Percentiles rank a stretch among this genome's conserved stretches.
Evolutionary conservation across 805 yeast species (phyloP).

Genomic region (Starmerella scarabaei): DNA sequence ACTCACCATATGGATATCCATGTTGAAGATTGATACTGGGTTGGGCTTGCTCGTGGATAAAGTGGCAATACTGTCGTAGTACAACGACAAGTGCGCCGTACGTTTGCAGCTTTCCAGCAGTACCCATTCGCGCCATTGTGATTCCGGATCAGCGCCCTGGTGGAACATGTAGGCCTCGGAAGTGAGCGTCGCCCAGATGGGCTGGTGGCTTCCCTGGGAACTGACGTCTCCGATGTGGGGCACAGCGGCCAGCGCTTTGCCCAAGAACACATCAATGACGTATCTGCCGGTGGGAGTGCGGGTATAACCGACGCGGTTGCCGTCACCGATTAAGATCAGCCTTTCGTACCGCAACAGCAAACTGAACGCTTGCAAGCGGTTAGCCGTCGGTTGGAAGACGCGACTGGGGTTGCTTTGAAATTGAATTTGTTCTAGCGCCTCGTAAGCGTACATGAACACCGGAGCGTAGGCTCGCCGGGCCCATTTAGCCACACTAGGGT

Average conservation of each 20-base stretch:
- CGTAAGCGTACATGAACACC: slow-evolving; percentile 20
- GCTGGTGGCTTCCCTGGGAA: slow-evolving; percentile 8
- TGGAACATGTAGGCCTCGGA: slow-evolving; percentile 22
- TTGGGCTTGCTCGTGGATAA: slow-evolving; percentile 7
- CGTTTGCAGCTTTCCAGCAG: slow-evolving; percentile 34
- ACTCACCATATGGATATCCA: slow-evolving; percentile 25
- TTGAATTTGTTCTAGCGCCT: slow-evolving; percentile 10
- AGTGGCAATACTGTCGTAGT: slow-evolving; percentile 21
- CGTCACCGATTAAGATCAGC: slow-evolving; percentile 18
- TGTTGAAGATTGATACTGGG: slow-evolving; percentile 23
- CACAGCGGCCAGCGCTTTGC: slow-evolving; percentile 18
- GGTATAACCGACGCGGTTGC: slow-evolving; percentile 5
- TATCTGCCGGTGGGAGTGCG: slow-evolving; percentile 16
- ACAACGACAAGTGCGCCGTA: slow-evolving; percentile 21
- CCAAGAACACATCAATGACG: slow-evolving; percentile 20
- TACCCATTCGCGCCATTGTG: slow-evolving; percentile 39
- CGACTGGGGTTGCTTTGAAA: slow-evolving; percentile 5
- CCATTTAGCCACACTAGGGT: slow-evolving; percentile 7
- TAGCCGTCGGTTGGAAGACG: slow-evolving; percentile 15
- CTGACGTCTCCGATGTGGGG: slow-evolving; percentile 15
- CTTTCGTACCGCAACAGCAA: slow-evolving; percentile 24
- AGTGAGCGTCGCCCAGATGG: slow-evolving; percentile 22
- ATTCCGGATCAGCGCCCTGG: slow-evolving; percentile 21
- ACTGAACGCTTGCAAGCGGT: slow-evolving; percentile 24
- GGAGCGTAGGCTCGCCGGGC: slow-evolving; percentile 18